Base-by-base conservation (phyloP, 108 stramenopile species). In the Nannochloropsis salina region DNA sequence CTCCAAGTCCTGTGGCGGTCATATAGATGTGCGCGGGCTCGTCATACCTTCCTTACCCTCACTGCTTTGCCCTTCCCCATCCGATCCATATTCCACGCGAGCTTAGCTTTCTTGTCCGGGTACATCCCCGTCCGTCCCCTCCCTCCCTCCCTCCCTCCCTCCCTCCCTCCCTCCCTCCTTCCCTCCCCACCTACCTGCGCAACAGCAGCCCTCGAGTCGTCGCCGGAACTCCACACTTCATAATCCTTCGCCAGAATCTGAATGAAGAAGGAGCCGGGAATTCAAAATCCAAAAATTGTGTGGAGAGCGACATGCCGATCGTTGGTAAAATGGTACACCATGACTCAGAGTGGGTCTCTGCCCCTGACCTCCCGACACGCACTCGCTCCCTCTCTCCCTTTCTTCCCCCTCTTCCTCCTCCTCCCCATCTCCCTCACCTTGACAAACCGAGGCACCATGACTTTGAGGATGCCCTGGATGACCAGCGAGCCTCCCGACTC, bases 361-460 rank as follows among this genome's bases (percentile, higher is more conserved):
- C 31, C 31, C 31, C 31, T 31, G 31, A 31, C 47, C 47, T 51
- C 15, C 47, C 47, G 1, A 12, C 47, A 15, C 12, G 10, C 47
- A 10, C 12, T 51, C 47, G 12, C 47, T 51, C 47, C 47, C 47
- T 51, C 47, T 15, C 47, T 51, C 47, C 47, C 47, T 51, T 15
- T 1, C 47, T 51, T 15, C 47, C 47, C 15, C 47, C 47, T 31
- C 31, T 31, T 31, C 31, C 31, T 31, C 31, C 31, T 31, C 31
- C 31, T 31, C 31, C 31, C 31, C 31, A 0, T 31, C 31, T 15
- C 15, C 47, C 1, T 15, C 15, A 51, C 47, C 47, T 51, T 51
- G 47, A 51, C 47, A 51, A 51, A 51, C 47, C 47, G 47, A 51
- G 47, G 47, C 47, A 51, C 47, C 47, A 51, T 51, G 12, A 51